phyloP scores from a whole-genome alignment of 176 grass and related monocot species.

The Carex parvula region DNA sequence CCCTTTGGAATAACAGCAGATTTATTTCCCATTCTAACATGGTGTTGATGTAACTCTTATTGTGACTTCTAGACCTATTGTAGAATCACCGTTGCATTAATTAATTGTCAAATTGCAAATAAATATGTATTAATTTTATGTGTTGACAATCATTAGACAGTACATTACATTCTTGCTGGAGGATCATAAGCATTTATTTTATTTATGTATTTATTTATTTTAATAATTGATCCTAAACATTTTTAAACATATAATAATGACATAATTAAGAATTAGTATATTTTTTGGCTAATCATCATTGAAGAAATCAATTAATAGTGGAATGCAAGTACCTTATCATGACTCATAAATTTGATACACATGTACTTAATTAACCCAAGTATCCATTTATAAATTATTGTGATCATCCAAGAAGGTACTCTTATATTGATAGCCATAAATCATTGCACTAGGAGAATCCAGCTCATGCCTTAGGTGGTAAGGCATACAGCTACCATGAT shows the following conservation, averaged over 20 bases:
- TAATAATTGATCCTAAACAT: neutral
- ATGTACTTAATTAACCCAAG: neutral
- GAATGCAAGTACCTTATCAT: neutral
- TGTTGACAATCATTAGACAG: neutral
- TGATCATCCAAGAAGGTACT: neutral
- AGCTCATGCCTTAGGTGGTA: constrained; percentile 29
- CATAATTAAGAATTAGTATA: neutral
- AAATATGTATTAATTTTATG: constrained; percentile 1
- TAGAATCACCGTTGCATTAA: neutral
- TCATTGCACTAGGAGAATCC: constrained; percentile 22
- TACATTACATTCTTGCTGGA: neutral
- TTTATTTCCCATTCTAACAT: neutral
- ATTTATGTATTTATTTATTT: no score
- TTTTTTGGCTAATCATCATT: neutral
- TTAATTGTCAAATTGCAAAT: neutral
- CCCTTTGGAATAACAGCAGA: no score
- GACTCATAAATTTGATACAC: neutral
- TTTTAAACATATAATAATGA: neutral
- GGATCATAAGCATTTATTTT: neutral
- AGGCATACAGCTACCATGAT: constrained; percentile 16
- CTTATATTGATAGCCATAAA: constrained; percentile 13
- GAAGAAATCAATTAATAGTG: neutral
- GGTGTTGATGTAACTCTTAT: neutral
- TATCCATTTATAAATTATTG: neutral
- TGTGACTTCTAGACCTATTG: neutral